Evolutionary conservation across 306 rosid species (phyloP).

Genomic region (Begonia peltatifolia): DNA sequence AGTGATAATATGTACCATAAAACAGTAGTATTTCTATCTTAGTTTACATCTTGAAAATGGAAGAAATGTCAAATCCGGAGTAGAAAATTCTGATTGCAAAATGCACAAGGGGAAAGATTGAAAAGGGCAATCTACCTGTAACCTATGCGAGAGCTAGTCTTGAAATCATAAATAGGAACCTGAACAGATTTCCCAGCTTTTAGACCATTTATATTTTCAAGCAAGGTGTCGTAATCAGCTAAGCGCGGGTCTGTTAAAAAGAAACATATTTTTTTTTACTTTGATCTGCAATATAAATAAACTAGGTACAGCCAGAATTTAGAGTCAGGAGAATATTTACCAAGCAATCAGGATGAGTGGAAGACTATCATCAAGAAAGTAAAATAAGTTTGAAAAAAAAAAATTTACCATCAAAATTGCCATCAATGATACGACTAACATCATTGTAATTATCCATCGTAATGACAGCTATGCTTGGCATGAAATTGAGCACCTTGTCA

Average conservation of each 20-base stretch:
- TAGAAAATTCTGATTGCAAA: no score
- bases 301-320: background rate
- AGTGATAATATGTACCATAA: no score
- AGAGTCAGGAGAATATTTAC: background rate
- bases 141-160: constrained; percentile 72
- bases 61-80: no score
- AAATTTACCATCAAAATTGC: constrained; percentile 76
- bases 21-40: no score
- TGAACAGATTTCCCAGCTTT: constrained; percentile 77
- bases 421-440: constrained; percentile 84
- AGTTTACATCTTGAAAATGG: no score
- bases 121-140: constrained; percentile 45
- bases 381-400: constrained; percentile 2
- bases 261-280: constrained; percentile 17
- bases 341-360: background rate
- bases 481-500: constrained; percentile 69
- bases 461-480: constrained; percentile 94
- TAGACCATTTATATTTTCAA: constrained; percentile 66
- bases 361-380: background rate
- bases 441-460: constrained; percentile 96
- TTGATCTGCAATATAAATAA: constrained; percentile 3
- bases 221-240: constrained; percentile 90
- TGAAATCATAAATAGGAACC: constrained; percentile 94
- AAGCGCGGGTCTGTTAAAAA: constrained; percentile 85
- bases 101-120: background rate